These are phyloP conservation scores for Arthrobotrys musiformis DNA, from an alignment of 2,329 filamentous ascomycete genomes.

Conservation along the genomic window DNA sequence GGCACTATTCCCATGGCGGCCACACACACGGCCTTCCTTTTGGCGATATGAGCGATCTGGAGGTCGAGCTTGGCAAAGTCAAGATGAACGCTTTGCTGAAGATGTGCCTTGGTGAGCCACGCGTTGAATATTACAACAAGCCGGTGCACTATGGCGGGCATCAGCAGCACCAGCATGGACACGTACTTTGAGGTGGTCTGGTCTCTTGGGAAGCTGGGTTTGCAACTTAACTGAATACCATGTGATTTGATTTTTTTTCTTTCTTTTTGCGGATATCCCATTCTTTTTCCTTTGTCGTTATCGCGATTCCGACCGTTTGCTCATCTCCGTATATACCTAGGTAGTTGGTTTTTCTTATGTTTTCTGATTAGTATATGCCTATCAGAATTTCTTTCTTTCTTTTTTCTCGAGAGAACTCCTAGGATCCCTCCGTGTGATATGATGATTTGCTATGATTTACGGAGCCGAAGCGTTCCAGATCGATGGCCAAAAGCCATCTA, in stretches of 20 bases:
- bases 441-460: conserved; percentile 1
- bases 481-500: neutral
- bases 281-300: neutral
- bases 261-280: neutral
- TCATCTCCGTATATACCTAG: neutral
- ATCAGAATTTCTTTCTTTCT: neutral
- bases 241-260: neutral
- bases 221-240: conserved; percentile 1
- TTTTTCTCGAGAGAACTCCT: neutral
- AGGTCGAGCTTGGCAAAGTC: neutral
- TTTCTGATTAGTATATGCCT: neutral
- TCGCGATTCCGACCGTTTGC: neutral
- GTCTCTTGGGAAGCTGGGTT: neutral
- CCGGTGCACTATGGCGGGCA: neutral
- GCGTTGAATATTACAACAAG: neutral
- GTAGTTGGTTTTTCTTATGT: neutral
- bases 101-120: neutral
- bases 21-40: neutral
- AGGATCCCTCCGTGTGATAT: neutral
- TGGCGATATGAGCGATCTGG: neutral
- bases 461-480: neutral
- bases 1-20: neutral
- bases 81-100: conserved; percentile 2
- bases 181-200: neutral
- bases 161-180: neutral